phyloP scores from a whole-genome alignment of 768 basidiomycete species.

The Pleurotus sapidus region DNA sequence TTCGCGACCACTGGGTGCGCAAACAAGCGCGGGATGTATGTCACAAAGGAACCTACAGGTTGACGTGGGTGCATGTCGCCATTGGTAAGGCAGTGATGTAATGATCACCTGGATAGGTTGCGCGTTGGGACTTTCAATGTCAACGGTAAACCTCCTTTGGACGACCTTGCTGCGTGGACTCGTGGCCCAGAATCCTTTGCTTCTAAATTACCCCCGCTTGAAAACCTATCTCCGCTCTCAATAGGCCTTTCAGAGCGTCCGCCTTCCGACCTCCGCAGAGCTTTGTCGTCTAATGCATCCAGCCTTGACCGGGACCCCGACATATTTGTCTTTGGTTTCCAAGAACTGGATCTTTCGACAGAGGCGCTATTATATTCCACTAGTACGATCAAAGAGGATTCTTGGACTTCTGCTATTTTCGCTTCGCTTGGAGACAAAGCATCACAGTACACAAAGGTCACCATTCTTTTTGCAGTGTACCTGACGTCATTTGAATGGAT shows the following conservation, averaged over 20 bases:
- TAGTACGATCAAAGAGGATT: conserved; percentile 61
- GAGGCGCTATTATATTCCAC: conserved; percentile 75
- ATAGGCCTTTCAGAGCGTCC: conserved; percentile 17
- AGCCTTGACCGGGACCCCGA: conserved; percentile 48
- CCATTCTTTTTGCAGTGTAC: neutral
- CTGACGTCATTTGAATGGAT: neutral
- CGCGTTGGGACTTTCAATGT: conserved; percentile 85
- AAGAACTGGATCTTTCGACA: conserved; percentile 77
- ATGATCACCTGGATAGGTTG: conserved; percentile 35
- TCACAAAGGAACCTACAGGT: conserved; percentile 20
- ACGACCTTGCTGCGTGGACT: conserved; percentile 70
- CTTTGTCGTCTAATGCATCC: neutral
- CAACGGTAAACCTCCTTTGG: conserved; percentile 71
- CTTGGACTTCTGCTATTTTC: conserved; percentile 66
- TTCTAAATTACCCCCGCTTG: conserved; percentile 25
- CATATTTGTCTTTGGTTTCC: conserved; percentile 72
- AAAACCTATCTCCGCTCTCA: conserved; percentile 34
- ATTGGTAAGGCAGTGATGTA: neutral
- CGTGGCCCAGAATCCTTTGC: conserved; percentile 19
- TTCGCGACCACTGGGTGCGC: conserved; percentile 67
- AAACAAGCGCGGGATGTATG: conserved; percentile 35
- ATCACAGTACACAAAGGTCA: conserved; percentile 64
- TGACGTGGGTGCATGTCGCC: neutral
- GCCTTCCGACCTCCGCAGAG: neutral
- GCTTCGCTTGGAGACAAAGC: conserved; percentile 70